Evolutionary conservation across 1,284 basidiomycete genomes (phyloP).

Genomic region (Meripilus lineatus): DNA sequence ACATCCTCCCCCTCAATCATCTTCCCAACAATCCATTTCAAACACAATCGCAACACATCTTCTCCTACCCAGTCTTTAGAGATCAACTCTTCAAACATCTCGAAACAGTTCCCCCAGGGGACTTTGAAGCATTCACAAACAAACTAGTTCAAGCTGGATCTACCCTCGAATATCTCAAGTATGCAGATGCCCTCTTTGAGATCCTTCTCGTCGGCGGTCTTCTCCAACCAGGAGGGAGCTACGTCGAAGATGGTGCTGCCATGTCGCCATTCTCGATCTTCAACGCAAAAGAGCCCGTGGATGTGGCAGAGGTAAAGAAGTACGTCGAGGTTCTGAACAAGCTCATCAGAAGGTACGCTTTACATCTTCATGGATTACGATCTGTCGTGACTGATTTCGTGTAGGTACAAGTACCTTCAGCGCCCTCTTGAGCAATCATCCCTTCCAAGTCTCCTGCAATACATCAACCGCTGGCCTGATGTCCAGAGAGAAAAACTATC

Average conservation of each 20-base stretch:
- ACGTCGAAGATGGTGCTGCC: constrained; percentile 83
- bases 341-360: constrained; percentile 80
- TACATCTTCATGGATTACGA: background rate
- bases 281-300: constrained; percentile 72
- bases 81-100: constrained; percentile 94
- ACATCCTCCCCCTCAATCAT: constrained; percentile 18
- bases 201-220: constrained; percentile 91
- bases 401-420: constrained; percentile 96
- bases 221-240: constrained; percentile 91
- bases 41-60: background rate
- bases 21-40: constrained; percentile 1
- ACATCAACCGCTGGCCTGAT: constrained; percentile 79
- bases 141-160: constrained; percentile 90
- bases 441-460: constrained; percentile 83
- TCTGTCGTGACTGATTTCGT: constrained; percentile 6
- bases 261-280: constrained; percentile 81
- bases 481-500: constrained; percentile 80
- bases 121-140: constrained; percentile 79
- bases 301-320: constrained; percentile 83
- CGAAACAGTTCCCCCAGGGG: constrained; percentile 76
- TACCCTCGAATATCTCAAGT: constrained; percentile 91
- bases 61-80: constrained; percentile 70
- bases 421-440: constrained; percentile 87
- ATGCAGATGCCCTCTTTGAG: constrained; percentile 95
- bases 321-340: constrained; percentile 93